Evolutionary conservation across 108 stramenopile species (phyloP).

Genomic region (Skeletonema costatum): DNA sequence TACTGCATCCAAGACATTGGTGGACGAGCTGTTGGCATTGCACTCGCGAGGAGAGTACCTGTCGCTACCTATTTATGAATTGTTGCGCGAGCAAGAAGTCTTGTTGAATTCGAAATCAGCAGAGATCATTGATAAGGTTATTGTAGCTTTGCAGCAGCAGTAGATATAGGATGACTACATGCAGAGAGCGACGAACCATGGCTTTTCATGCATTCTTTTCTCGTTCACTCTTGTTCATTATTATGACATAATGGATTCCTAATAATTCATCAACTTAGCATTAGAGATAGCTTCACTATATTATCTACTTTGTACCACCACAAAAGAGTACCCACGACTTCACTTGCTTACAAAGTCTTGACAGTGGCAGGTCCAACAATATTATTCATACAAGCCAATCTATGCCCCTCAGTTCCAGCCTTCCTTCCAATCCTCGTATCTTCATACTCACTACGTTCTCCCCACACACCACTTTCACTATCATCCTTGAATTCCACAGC

Average conservation of each 20-base stretch:
- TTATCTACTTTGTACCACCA: too few relatives aligned
- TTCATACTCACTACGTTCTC: slow-evolving; percentile 73
- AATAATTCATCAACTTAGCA: background rate
- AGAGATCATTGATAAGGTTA: background rate
- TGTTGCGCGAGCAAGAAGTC: background rate
- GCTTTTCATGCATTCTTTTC: too few relatives aligned
- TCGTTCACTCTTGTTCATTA: too few relatives aligned
- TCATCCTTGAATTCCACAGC: slow-evolving; percentile 65
- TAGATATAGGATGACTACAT: background rate
- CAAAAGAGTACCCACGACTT: too few relatives aligned
- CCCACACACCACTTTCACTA: slow-evolving; percentile 61
- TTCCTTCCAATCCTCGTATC: slow-evolving; percentile 55
- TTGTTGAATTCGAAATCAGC: background rate
- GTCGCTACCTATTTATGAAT: background rate
- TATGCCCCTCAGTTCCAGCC: slow-evolving; percentile 13
- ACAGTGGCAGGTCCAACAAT: slow-evolving; percentile 85
- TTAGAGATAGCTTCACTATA: too few relatives aligned
- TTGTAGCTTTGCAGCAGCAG: background rate
- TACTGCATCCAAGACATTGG: background rate
- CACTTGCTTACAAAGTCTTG: slow-evolving; percentile 31
- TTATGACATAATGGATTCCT: background rate
- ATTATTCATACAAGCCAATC: slow-evolving; percentile 80
- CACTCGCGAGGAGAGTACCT: background rate
- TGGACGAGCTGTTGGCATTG: background rate
- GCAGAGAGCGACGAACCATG: too few relatives aligned